phyloP scores from a whole-genome alignment of 164 flowering plant species.

The Nymphaea thermarum region DNA sequence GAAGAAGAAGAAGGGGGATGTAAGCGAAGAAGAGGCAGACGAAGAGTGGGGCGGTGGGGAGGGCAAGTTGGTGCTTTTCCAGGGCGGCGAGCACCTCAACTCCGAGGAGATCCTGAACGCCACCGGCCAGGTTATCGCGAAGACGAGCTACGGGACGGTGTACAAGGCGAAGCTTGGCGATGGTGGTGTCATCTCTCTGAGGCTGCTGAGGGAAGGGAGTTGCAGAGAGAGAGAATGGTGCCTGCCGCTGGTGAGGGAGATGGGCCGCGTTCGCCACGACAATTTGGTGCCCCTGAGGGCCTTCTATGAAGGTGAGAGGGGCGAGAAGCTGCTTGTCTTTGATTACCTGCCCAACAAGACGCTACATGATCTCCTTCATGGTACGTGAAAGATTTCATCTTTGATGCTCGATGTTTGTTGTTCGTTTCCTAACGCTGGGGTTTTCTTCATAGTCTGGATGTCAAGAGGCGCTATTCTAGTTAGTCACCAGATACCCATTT shows the following conservation, averaged over 20 bases:
- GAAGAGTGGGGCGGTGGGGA: conserved; percentile 36
- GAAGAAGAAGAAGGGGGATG: conserved; percentile 50
- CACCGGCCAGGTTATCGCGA: conserved; percentile 97
- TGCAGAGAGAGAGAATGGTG: conserved; percentile 76
- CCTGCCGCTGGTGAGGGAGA: conserved; percentile 66
- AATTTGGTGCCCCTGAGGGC: conserved; percentile 89
- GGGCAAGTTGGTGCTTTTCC: conserved; percentile 73
- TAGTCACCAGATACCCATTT: background rate
- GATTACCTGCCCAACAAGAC: conserved; percentile 66
- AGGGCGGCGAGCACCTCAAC: conserved; percentile 93
- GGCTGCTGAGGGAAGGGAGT: conserved; percentile 88
- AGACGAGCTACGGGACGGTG: conserved; percentile 86
- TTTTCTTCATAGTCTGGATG: background rate
- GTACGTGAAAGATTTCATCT: conserved; percentile 15
- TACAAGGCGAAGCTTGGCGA: conserved; percentile 93
- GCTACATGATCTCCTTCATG: conserved; percentile 83
- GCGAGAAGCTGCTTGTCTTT: conserved; percentile 95
- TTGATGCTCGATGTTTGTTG: background rate
- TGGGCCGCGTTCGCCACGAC: conserved; percentile 81
- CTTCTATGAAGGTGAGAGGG: conserved; percentile 95
- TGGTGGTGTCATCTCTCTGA: conserved; percentile 86
- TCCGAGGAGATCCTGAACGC: conserved; percentile 94
- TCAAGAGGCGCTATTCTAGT: no score
- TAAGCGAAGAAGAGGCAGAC: conserved; percentile 51
- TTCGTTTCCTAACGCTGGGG: background rate